A percentile compares a stretch with the other conserved stretches of the same genome.
Conservation (phyloP, 345 rosid species). For the Bruguiera gymnorhiza region DNA sequence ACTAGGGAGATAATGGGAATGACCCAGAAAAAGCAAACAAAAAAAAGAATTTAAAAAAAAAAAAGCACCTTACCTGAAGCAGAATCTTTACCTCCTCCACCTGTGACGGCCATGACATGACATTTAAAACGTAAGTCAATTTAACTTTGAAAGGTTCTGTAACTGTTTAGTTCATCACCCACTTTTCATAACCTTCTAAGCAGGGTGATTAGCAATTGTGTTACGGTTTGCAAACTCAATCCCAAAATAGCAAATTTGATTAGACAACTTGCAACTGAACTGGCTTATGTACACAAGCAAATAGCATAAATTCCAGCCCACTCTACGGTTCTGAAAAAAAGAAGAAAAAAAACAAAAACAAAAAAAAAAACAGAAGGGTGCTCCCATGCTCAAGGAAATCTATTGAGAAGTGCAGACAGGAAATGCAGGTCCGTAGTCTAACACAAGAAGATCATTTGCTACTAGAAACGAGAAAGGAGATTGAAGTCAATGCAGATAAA, state of each 20-base stretch:
- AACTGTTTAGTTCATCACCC: constrained; percentile 1
- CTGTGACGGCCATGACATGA: constrained; percentile 34
- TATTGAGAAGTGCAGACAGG: neutral
- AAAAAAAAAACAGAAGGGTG: neutral
- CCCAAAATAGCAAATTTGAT: constrained; percentile 1
- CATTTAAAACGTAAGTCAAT: constrained; percentile 16
- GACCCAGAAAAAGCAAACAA: neutral
- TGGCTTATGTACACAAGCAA: neutral
- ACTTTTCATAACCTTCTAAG: constrained; percentile 10
- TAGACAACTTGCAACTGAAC: constrained; percentile 15
- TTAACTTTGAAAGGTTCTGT: constrained; percentile 2
- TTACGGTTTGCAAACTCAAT: constrained; percentile 47
- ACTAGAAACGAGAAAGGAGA: neutral
- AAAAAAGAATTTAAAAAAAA: neutral
- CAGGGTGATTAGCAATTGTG: constrained; percentile 1
- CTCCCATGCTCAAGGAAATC: neutral
- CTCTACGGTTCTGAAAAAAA: neutral
- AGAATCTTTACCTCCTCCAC: constrained; percentile 36
- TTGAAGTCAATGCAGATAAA: constrained; percentile 5
- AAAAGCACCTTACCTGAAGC: constrained; percentile 35
- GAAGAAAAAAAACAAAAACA: no score
- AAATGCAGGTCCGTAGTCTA: neutral
- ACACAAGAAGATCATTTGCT: no score
- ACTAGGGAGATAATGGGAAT: neutral
- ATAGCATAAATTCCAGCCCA: neutral